Percentiles rank a stretch among this genome's conserved stretches.
phyloP scores from a whole-genome alignment of 1,284 basidiomycete genomes.

The Microbotryum intermedium region DNA sequence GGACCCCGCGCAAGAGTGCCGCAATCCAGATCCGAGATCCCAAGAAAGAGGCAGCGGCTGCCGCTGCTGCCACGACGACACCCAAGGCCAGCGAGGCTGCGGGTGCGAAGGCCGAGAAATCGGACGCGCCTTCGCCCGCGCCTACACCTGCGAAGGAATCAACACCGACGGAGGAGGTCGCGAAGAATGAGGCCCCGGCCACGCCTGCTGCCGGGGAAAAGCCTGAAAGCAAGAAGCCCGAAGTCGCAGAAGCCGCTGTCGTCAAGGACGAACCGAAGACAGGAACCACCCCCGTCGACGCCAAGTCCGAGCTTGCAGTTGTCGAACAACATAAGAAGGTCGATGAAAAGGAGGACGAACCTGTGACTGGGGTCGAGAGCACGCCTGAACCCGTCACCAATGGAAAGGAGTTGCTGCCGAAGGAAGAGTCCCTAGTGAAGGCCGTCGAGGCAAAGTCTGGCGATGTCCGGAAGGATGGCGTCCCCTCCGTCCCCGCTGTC shows the following conservation, averaged over 20 bases:
- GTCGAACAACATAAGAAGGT: neutral
- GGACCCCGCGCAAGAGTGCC: conserved; percentile 20
- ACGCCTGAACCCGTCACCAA: conserved; percentile 29
- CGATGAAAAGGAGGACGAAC: conserved; percentile 31
- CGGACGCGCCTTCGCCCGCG: neutral
- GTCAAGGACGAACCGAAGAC: conserved; percentile 16
- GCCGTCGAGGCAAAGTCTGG: conserved; percentile 30
- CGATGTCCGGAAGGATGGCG: conserved; percentile 30
- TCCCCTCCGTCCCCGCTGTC: conserved; percentile 41
- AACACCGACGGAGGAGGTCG: conserved; percentile 36
- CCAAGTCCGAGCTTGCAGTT: conserved; percentile 15
- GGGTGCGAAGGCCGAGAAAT: conserved; percentile 10
- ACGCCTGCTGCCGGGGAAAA: conserved; percentile 5
- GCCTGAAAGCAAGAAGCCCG: conserved; percentile 28
- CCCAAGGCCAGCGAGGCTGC: conserved; percentile 18
- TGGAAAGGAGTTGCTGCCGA: conserved; percentile 6
- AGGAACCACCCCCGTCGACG: conserved; percentile 25
- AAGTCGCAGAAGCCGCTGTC: conserved; percentile 41
- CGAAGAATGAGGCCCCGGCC: neutral
- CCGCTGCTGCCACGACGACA: neutral
- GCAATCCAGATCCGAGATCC: conserved; percentile 33
- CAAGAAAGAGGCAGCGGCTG: conserved; percentile 12
- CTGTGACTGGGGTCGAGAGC: conserved; percentile 26
- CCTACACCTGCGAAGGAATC: neutral
- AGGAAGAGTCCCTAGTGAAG: conserved; percentile 7